Base-by-base conservation (phyloP, 768 basidiomycete genomes). In the Lepiota venenata region DNA sequence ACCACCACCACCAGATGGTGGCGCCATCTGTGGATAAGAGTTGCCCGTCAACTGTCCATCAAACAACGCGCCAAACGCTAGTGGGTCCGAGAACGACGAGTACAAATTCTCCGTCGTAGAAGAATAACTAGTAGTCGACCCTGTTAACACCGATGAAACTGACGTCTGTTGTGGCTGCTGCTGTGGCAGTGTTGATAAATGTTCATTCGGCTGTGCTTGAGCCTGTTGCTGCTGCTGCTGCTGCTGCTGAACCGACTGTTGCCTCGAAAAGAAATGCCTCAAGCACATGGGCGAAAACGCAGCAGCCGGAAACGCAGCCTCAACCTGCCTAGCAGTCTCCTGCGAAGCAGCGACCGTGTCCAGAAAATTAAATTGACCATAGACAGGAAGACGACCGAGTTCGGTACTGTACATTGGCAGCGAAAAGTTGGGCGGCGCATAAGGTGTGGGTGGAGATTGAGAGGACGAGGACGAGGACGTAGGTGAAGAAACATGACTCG, bases 351-450 rank as follows among this genome's bases (percentile, higher is more conserved):
- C 54, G 49, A 55, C 52, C 2, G 66, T 61, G 45, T 72, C 71
- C 1, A 64, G 62, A 43, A 73, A 74, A 42, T 66, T 72, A 56
- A 74, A 71, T 55, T 75, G 71, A 2, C 73, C 74, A 55, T 72
- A 73, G 4, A 75, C 63, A 1, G 84, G 84, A 0, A 85, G 65
- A 38, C 79, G 69, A 2, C 82, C 84, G 6, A 85, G 67, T 51
- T 85, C 83, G 43, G 76, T 77, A 61, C 74, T 77, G 60, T 83
- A 80, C 61, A 82, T 74, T 0, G 84, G 83, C 3, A 85, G 68
- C 14, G 72, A 63, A 54, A 71, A 71, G 46, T 67, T 62, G 9
- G 57, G 52, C 1, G 63, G 57, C 7, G 59, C n/a, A 55, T 58
- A 15, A 58, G 61, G 20, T 49, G 44, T 29, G 36, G 44, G 10